Evolutionary conservation across 192 early-diverging fungal genomes (phyloP), one percentile per base, ranked within the genome.

Genomic region (Coemansia sp.): DNA sequence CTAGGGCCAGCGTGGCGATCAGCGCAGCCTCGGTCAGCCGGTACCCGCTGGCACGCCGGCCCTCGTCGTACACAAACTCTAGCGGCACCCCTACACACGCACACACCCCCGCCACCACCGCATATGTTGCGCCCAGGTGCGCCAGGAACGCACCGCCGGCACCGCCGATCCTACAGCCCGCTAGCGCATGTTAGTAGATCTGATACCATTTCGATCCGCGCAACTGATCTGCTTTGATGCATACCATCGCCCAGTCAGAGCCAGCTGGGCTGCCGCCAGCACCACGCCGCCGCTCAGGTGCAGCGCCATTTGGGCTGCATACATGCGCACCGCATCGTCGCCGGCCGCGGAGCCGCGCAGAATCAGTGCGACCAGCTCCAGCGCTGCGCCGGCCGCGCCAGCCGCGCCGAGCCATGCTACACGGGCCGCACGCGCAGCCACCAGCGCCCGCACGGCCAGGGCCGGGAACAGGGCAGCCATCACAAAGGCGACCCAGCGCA

Each of bases 401-500:
- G 49, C 56, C 28, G 49, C 31, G 17, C 54, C 46, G 10, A 72
- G 42, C 68, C 68, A 72, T 31, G 55, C 23, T n/a, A 47, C 20
- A 28, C 47, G 51, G 9, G 44, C 37, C 13, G 23, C 32, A 16
- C 57, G 56, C 13, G 44, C 57, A 1, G 47, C 57, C 40, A 60
- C 49, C 30, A 63, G 29, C 33, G 53, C 54, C 14, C 62, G 68
- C 4, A 37, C 36, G 9, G 44, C 49, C 18, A 72, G 52, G 23
- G 61, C 37, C 39, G 54, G 57, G 28, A 64, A 72, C 20, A 64
- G 9, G 19, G 62, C 61, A 2, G 61, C 51, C 21, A 72, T 32
- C 16, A 72, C 20, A 21, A 50, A 72, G 16, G 68, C 52, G 45
- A 72, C 49, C 68, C 68, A 72, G n/a, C 62, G 56, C 32, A 60